Conservation (phyloP, 163 green algal species). For the Scenedesmus sp. region DNA sequence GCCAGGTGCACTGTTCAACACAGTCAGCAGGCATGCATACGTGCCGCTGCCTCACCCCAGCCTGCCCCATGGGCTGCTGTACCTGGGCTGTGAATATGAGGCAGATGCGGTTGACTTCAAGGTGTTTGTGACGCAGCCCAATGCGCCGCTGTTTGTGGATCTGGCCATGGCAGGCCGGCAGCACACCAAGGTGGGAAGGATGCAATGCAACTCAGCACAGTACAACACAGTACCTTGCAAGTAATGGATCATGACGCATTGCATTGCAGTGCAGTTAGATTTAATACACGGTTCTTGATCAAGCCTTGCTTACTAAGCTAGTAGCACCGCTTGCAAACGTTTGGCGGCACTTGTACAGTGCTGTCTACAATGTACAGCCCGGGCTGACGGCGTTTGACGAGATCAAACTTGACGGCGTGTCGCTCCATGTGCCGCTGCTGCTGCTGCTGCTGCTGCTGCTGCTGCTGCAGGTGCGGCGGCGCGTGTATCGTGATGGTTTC, state of each 20-base stretch:
- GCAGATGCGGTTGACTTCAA: conserved; percentile 22
- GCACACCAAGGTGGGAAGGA: conserved; percentile 12
- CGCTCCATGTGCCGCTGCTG: not conserved
- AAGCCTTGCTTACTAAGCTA: too few species aligned
- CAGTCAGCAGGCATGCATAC: not conserved
- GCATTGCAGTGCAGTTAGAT: too few species aligned
- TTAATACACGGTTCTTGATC: too few species aligned
- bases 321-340: too few species aligned
- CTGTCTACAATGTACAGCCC: too few species aligned
- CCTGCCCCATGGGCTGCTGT: not conserved
- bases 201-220: not conserved
- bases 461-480: conserved; percentile 52
- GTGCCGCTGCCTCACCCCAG: not conserved
- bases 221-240: too few species aligned
- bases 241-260: too few species aligned
- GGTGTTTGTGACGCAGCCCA: conserved; percentile 4
- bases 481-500: conserved; percentile 43
- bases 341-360: too few species aligned
- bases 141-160: conserved; percentile 33
- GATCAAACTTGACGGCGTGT: too few species aligned
- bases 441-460: conserved; percentile 10
- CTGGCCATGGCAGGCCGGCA: conserved; percentile 9
- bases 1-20: conserved; percentile 16
- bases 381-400: too few species aligned
- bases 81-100: conserved; percentile 23